Conservation (phyloP, 768 basidiomycete species). For the Cubamyces lactineus region DNA sequence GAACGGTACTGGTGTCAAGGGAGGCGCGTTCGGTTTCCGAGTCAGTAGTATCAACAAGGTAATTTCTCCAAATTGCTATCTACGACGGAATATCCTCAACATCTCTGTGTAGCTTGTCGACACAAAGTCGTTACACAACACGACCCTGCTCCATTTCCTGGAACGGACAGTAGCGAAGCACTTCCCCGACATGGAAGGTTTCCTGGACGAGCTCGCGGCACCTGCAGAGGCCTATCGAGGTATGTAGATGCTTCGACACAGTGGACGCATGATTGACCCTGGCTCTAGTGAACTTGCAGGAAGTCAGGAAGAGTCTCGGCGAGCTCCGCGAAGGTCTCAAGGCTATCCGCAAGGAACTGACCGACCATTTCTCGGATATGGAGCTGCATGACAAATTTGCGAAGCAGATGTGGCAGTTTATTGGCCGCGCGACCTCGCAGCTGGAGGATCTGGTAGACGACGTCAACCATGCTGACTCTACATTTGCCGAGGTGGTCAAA, state of each 20-base stretch:
- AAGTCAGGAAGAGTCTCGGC: conserved; percentile 74
- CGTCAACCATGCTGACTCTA: conserved; percentile 82
- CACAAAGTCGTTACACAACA: conserved; percentile 94
- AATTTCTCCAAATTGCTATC: conserved; percentile 24
- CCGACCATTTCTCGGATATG: conserved; percentile 76
- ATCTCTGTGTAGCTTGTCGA: conserved; percentile 74
- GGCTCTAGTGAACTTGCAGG: conserved; percentile 76
- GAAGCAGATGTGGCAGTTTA: conserved; percentile 90
- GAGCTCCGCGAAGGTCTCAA: conserved; percentile 80
- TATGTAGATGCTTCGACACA: conserved; percentile 35
- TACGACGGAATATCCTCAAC: not conserved
- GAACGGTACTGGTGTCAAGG: conserved; percentile 95
- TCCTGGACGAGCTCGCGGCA: conserved; percentile 85
- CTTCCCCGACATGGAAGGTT: conserved; percentile 85
- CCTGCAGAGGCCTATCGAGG: conserved; percentile 94
- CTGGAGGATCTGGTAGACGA: conserved; percentile 87
- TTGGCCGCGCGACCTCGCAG: conserved; percentile 71
- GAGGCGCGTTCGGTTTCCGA: conserved; percentile 96
- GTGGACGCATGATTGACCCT: conserved; percentile 22
- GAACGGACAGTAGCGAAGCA: conserved; percentile 87
- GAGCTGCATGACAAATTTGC: conserved; percentile 78
- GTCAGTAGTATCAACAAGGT: conserved; percentile 97
- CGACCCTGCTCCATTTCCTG: conserved; percentile 92
- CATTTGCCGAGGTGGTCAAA: conserved; percentile 81
- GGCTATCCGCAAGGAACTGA: conserved; percentile 77